phyloP scores from a whole-genome alignment of 345 rosid species.

The Triadica sebifera region DNA sequence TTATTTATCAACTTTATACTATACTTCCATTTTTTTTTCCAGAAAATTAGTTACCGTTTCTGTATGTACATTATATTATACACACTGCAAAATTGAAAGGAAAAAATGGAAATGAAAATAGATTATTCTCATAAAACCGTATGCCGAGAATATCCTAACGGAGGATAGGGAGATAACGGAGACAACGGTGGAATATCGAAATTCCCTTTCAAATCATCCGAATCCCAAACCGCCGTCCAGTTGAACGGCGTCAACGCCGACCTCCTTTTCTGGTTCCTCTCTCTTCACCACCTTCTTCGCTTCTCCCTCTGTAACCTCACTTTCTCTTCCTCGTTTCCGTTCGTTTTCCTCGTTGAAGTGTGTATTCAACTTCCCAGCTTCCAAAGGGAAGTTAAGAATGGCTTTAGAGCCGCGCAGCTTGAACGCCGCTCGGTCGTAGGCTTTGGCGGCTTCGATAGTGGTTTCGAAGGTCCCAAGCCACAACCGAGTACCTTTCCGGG shows the following conservation, averaged over 20 bases:
- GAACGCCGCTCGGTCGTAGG: conserved; percentile 85
- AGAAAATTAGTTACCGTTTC: too few relatives aligned
- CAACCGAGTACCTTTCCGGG: conserved; percentile 58
- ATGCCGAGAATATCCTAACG: conserved; percentile 20
- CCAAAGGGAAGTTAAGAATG: conserved; percentile 81
- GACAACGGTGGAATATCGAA: conserved; percentile 19
- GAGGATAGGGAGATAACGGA: conserved; percentile 25
- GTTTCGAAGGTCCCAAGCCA: conserved; percentile 91
- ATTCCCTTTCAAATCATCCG: conserved; percentile 1
- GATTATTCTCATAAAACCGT: conserved; percentile 17
- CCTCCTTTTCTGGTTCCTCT: conserved; percentile 27
- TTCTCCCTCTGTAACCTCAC: conserved; percentile 10
- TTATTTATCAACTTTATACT: too few relatives aligned
- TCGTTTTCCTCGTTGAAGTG: conserved; percentile 23
- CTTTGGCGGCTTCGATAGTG: conserved; percentile 73
- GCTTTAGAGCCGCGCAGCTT: conserved; percentile 78
- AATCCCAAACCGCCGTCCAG: conserved; percentile 39
- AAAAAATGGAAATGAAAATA: too few relatives aligned
- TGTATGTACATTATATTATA: too few relatives aligned
- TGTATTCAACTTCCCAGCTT: conserved; percentile 44
- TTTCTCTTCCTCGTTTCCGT: conserved; percentile 44
- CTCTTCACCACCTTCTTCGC: conserved; percentile 25
- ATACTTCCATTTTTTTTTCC: too few relatives aligned
- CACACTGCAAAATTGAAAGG: too few relatives aligned
- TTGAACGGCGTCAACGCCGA: conserved; percentile 44